Evolutionary conservation across 2,329 filamentous ascomycete genomes (phyloP), one percentile per base, ranked within the genome.

Genomic region (Aspergillus luchuensis): DNA sequence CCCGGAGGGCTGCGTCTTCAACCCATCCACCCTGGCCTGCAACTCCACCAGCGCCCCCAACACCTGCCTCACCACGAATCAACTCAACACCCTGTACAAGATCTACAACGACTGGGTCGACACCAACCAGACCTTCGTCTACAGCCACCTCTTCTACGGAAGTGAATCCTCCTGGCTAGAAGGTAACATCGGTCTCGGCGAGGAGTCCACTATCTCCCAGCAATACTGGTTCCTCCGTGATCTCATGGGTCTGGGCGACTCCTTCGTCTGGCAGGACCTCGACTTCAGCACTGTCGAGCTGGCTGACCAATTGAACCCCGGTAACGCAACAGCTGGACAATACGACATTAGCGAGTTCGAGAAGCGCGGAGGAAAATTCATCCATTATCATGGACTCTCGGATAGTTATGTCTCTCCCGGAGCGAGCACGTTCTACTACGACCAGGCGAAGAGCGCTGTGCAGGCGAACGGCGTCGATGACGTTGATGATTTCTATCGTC

Each of bases 71-170:
- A 56, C 2, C 8, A 4, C 54, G 1, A 25, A 23, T 5, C 54
- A 56, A 28, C 21, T 56, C 10, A 17, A 21, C 11, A 47, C 41
- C 15, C 41, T 56, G 17, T 36, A 36, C 25, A n/a, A 33, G 1
- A 49, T 49, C n/a, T 49, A 56, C 43, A 56, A 36, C 25, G 41
- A 56, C 54, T 56, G 30, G 23, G 39, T 47, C 5, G 54, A 56
- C 13, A 30, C 23, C 4, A 49, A 56, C 43, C 39, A 56, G n/a
- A 48, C 39, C 5, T 56, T 48, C n/a, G 28, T 56, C 17, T 56
- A 36, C 21, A 23, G 23, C 15, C 54, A 56, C 8, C 25, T 33
- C 6, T 15, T 36, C 3, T 17, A n/a, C 6, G 54, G 54, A 17
- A 56, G 54, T 13, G 54, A 56, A 23, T 17, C 41, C 5, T 11